Evolutionary conservation across 305 asterid species (phyloP).

Genomic region (Andrographis paniculata): DNA sequence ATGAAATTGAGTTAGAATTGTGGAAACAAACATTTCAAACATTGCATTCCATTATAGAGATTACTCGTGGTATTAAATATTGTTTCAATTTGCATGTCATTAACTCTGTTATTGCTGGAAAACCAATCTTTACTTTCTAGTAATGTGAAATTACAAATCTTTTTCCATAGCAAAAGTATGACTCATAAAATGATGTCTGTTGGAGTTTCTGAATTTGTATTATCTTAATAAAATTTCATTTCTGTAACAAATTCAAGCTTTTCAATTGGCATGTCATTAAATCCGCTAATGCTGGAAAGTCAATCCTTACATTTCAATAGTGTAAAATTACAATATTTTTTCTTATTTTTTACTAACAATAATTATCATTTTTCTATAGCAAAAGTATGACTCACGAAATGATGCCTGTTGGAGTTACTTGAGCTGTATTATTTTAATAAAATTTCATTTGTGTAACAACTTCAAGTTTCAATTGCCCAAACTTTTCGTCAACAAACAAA

Average conservation of each 20-base stretch:
- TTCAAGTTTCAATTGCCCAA: slow-evolving; percentile 90
- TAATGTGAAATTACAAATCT: not conserved
- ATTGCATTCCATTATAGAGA: too few relatives aligned
- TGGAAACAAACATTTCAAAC: too few relatives aligned
- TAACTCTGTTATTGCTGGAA: not conserved
- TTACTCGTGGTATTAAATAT: too few relatives aligned
- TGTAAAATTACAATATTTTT: not conserved
- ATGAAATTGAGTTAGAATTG: too few relatives aligned
- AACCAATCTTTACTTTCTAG: too few relatives aligned
- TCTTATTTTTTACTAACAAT: not conserved
- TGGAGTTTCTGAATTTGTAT: slow-evolving; percentile 10
- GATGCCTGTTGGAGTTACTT: slow-evolving; percentile 9
- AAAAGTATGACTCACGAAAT: not conserved
- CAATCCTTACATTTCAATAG: not conserved
- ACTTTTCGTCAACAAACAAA: slow-evolving; percentile 85
- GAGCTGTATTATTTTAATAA: slow-evolving; percentile 5
- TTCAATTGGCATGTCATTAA: not conserved
- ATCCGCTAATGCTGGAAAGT: too few relatives aligned
- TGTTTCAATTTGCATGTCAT: not conserved
- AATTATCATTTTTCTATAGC: not conserved
- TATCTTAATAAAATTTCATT: slow-evolving; percentile 1
- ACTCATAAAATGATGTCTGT: not conserved
- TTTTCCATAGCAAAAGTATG: not conserved
- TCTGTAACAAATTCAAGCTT: slow-evolving; percentile 70
- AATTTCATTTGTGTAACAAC: slow-evolving; percentile 31